A percentile compares a stretch with the other conserved stretches of the same genome.
Evolutionary conservation across 2,329 filamentous ascomycete species (phyloP).

Genomic region (Fusarium setosum): DNA sequence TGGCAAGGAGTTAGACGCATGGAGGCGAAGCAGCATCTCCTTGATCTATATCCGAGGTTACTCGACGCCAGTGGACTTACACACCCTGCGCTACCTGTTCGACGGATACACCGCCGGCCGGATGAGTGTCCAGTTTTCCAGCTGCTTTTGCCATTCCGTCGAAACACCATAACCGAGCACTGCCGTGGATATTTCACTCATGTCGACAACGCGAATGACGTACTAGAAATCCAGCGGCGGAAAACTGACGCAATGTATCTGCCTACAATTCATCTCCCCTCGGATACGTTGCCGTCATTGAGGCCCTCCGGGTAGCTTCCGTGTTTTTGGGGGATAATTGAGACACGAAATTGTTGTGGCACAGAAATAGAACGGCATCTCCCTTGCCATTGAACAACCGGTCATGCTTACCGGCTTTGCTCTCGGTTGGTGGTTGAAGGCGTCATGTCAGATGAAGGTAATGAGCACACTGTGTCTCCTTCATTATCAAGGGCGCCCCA

Average conservation of each 20-base stretch:
- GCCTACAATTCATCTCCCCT: not conserved
- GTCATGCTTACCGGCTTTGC: not conserved
- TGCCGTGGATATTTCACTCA: conserved; percentile 45
- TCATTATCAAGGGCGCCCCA: not conserved
- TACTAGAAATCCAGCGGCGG: not conserved
- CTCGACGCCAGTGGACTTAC: conserved; percentile 49
- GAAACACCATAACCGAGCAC: conserved; percentile 35
- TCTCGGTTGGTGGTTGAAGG: conserved; percentile 4
- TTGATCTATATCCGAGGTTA: conserved; percentile 37
- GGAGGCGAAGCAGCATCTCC: not conserved
- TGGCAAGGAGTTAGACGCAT: not conserved
- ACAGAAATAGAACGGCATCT: not conserved
- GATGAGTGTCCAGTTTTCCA: conserved; percentile 6
- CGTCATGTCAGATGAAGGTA: not conserved
- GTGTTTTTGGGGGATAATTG: not conserved
- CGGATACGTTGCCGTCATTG: not conserved
- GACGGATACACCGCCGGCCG: conserved; percentile 41
- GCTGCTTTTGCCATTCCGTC: too few relatives aligned
- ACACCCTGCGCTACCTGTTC: conserved; percentile 61
- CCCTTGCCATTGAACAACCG: not conserved
- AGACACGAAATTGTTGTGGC: not conserved
- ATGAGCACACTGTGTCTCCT: not conserved
- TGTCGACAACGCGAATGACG: conserved; percentile 78
- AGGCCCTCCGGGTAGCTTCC: conserved; percentile 8
- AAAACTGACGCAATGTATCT: not conserved